Evolutionary conservation across 805 yeast species (phyloP).

Genomic region (Kockiozyma suomiensis): DNA sequence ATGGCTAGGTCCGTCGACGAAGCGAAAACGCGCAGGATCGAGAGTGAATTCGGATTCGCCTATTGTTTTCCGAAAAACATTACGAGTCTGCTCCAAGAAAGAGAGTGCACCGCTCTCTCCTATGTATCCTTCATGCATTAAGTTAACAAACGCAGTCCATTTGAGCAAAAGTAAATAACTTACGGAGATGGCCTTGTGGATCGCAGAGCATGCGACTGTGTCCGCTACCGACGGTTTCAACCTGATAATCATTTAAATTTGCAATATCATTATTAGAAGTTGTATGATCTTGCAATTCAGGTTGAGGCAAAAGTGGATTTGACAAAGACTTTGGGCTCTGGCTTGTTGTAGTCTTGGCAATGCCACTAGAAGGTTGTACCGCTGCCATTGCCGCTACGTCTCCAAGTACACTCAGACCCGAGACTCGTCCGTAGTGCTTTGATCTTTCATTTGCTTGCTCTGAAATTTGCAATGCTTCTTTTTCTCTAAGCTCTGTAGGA

Average conservation of each 20-base stretch:
- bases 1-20: slow-evolving; percentile 45
- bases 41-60: slow-evolving; percentile 45
- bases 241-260: slow-evolving; percentile 13
- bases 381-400: slow-evolving; percentile 10
- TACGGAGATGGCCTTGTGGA: slow-evolving; percentile 44
- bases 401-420: slow-evolving; percentile 4
- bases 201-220: slow-evolving; percentile 44
- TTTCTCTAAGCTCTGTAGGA: too few species aligned
- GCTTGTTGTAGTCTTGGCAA: neutral
- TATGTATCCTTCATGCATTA: slow-evolving; percentile 39
- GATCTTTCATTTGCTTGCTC: neutral
- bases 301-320: neutral
- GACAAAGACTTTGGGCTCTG: neutral
- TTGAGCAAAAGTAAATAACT: neutral
- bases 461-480: too few species aligned
- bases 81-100: slow-evolving; percentile 47
- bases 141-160: neutral
- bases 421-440: neutral
- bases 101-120: slow-evolving; percentile 51
- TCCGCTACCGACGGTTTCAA: slow-evolving; percentile 27
- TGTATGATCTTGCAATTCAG: neutral
- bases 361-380: neutral
- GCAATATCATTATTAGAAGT: neutral
- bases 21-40: slow-evolving; percentile 46
- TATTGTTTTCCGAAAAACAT: slow-evolving; percentile 42